Conservation (phyloP, 2,329 filamentous ascomycete genomes). For the Pseudogymnoascus pannorum region DNA sequence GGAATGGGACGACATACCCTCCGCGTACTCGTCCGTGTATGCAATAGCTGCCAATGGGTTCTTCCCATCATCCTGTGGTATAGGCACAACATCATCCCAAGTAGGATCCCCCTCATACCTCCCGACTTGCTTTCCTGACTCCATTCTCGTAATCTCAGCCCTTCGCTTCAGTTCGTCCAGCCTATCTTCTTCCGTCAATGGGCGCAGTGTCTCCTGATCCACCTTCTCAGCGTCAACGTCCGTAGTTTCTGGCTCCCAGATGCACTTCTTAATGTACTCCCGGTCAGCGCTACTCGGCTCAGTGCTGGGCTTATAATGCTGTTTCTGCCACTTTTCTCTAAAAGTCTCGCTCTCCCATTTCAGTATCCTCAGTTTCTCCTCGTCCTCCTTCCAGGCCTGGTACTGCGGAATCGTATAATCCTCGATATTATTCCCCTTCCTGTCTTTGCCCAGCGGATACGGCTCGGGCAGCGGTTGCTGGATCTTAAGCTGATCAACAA, state of each 20-base stretch:
- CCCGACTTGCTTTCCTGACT: slow-evolving; percentile 22
- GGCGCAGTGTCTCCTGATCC: background rate
- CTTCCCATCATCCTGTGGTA: slow-evolving; percentile 76
- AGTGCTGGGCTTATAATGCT: background rate
- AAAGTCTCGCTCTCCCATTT: slow-evolving; percentile 19
- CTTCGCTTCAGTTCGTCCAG: slow-evolving; percentile 24
- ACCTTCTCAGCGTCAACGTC: slow-evolving; percentile 3
- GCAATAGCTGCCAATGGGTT: slow-evolving; percentile 85
- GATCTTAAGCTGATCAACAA: slow-evolving; percentile 21
- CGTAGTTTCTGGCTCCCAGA: slow-evolving; percentile 4
- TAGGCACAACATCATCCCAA: slow-evolving; percentile 79
- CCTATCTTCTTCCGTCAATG: slow-evolving; percentile 13
- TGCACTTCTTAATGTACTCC: background rate
- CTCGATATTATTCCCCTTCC: slow-evolving; percentile 19
- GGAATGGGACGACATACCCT: slow-evolving; percentile 43
- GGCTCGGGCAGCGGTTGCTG: slow-evolving; percentile 22
- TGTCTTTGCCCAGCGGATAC: slow-evolving; percentile 20
- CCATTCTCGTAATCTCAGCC: slow-evolving; percentile 21
- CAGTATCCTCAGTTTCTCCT: slow-evolving; percentile 18
- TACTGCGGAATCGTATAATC: slow-evolving; percentile 21
- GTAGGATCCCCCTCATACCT: slow-evolving; percentile 47
- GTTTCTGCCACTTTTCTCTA: slow-evolving; percentile 7
- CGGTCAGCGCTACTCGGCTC: background rate
- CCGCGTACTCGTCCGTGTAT: slow-evolving; percentile 82
- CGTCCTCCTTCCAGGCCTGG: slow-evolving; percentile 14